Evolutionary conservation across 2,329 filamentous ascomycete genomes (phyloP), one percentile per base, ranked within the genome.

Genomic region (Claviceps humidiphila): DNA sequence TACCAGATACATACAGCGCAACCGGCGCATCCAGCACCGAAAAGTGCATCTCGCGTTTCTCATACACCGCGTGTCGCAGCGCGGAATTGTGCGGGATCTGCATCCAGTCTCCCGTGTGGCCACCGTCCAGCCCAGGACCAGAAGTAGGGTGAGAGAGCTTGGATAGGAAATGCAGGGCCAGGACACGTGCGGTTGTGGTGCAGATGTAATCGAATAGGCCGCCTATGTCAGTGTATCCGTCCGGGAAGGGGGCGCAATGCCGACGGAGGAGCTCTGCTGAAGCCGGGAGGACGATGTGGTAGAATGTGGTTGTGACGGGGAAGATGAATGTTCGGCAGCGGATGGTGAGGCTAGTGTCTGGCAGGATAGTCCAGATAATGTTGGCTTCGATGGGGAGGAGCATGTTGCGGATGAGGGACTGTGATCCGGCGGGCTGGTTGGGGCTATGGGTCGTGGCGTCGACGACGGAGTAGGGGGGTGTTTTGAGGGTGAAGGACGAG

Each of bases 131-230:
- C 14, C 3, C 20, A 4, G 42, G 42, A 14, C 4, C 41, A 20
- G 41, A 34, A 34, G 4, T 11, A 34, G 30, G 9, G 9, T 34
- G 30, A 16, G 51, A 50, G 16, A 66, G 58, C 37, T 57, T 55
- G 22, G 59, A 56, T 34, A 71, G 59, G 47, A 64, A 62, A 51
- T 66, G 64, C 9, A 68, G 60, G 0, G 69, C 63, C 3, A 77
- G 63, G 43, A 66, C 64, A 45, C 69, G 73, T 24, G 67, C 59
- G 7, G 70, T 65, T 13, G 73, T 71, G 17, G 68, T 68, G 52
- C 67, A 63, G 8, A 79, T 57, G 60, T 78, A 78, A 56, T 71
- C 68, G 13, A 67, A 63, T 5, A 77, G 66, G 38, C 74, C 71
- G 9, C 59, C 55, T 16, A 74, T 62, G 55, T 68, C 68, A 0